Base-by-base conservation (phyloP, 176 grass and related monocot species). In the Pontederia crassipes region DNA sequence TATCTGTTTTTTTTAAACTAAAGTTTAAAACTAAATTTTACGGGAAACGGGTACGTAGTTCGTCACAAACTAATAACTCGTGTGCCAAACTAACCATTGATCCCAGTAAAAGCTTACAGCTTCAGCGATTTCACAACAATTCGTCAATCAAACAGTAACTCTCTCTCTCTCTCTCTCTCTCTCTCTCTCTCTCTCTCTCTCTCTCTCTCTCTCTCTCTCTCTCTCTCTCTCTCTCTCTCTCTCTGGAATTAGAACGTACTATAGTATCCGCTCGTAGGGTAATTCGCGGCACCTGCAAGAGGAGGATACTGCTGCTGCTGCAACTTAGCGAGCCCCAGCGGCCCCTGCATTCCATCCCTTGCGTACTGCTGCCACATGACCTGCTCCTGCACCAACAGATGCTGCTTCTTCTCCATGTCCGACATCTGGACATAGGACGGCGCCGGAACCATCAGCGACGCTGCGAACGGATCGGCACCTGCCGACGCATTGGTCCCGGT, bases 361-460 rank as follows among this genome's bases (percentile, higher is more conserved):
- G 72, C 78, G 16, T 92, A 92, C 17, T 74, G 87, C 35, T 77
- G 59, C 93, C 87, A 92, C 28, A 74, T 48, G 29, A 59, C 68
- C 64, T 86, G 76, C 75, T 98, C 93, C 75, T 81, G 68, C 32
- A 52, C 48, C 52, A 98, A 15, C 17, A 79, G 50, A 9, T 67
- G 52, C 57, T 86, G 93, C 71, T 92, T 98, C 65, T 46, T 83
- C 74, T 86, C 62, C 76, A 92, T 75, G 14, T 97, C 93, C 4
- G 87, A 85, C 87, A 97, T 86, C 80, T 97, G 87, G 66, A 92
- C 93, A 47, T 88, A 98, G 12, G 81, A 54, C 10, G 93, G 87
- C 40, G 87, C 60, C 2, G 81, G 79, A 53, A 92, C 62, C 48
- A 49, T 8, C 50, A 64, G 50, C 6, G 93, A 98, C 9, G 84